These are phyloP conservation scores for Diaporthe vaccinii DNA, from an alignment of 2,329 filamentous ascomycete species.

Conservation along the genomic window DNA sequence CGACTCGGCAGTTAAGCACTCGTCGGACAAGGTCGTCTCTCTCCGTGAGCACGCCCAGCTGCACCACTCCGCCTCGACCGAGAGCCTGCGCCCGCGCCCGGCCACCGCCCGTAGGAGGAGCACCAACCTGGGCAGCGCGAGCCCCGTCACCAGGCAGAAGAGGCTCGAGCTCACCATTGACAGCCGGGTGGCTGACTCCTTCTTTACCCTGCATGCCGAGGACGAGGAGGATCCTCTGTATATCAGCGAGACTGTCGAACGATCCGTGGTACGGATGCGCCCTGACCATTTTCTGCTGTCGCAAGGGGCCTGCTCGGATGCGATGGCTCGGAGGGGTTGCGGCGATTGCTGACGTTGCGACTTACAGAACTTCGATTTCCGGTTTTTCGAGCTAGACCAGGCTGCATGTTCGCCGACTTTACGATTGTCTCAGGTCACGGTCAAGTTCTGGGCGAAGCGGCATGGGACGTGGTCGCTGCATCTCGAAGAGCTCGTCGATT, in stretches of 20 bases:
- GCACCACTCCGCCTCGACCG: conserved; percentile 69
- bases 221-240: conserved; percentile 82
- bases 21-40: conserved; percentile 74
- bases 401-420: conserved; percentile 73
- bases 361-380: conserved; percentile 84
- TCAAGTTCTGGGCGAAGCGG: conserved; percentile 81
- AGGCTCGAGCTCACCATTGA: conserved; percentile 81
- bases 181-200: conserved; percentile 83
- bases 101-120: conserved; percentile 58
- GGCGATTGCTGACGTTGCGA: conserved; percentile 38
- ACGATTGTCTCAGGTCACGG: conserved; percentile 72
- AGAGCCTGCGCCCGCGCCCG: conserved; percentile 62
- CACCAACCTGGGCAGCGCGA: conserved; percentile 62
- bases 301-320: background rate
- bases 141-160: conserved; percentile 72
- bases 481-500: conserved; percentile 78
- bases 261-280: conserved; percentile 70
- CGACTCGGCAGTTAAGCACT: conserved; percentile 80
- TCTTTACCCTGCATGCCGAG: conserved; percentile 85
- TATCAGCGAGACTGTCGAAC: conserved; percentile 84
- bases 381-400: conserved; percentile 81
- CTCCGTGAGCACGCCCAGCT: conserved; percentile 62
- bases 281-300: background rate
- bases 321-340: background rate
- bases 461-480: conserved; percentile 71